Conservation (phyloP, 2,329 filamentous ascomycete species). For the Onygenales sp. region DNA sequence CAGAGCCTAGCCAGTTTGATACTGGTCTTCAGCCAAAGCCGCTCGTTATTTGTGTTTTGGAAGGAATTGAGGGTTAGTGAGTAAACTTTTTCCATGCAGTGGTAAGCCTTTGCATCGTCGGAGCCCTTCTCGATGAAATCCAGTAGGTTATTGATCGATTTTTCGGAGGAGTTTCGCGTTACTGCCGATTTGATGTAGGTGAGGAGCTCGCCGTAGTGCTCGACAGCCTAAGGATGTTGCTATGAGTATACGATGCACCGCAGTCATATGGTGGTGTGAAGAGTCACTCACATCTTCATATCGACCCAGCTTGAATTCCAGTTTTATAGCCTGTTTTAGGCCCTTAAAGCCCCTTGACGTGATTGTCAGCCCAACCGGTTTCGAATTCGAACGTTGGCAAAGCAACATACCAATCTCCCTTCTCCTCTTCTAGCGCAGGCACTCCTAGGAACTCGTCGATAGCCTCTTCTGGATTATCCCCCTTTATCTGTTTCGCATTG, state of each 20-base stretch:
- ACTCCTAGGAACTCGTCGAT: slow-evolving; percentile 89
- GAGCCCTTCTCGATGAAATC: slow-evolving; percentile 95
- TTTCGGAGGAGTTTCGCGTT: slow-evolving; percentile 96
- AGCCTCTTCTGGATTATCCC: slow-evolving; percentile 74
- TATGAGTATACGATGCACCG: slow-evolving; percentile 11
- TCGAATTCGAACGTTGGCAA: not conserved
- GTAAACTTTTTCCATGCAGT: slow-evolving; percentile 92
- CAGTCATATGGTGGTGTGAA: not conserved
- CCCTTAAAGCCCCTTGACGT: slow-evolving; percentile 74
- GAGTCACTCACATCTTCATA: slow-evolving; percentile 60
- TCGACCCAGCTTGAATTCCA: slow-evolving; percentile 78
- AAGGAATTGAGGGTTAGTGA: slow-evolving; percentile 88
- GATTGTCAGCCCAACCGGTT: not conserved
- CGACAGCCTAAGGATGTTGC: slow-evolving; percentile 55
- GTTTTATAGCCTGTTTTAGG: slow-evolving; percentile 93
- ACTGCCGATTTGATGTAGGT: slow-evolving; percentile 97
- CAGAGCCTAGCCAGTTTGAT: slow-evolving; percentile 91
- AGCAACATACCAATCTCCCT: slow-evolving; percentile 69
- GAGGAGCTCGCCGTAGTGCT: slow-evolving; percentile 89
- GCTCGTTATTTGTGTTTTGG: slow-evolving; percentile 94
- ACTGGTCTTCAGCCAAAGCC: slow-evolving; percentile 95
- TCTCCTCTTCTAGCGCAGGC: slow-evolving; percentile 73
- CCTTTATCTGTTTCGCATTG: slow-evolving; percentile 96
- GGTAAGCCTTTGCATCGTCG: slow-evolving; percentile 59
- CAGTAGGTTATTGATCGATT: slow-evolving; percentile 98